These are phyloP conservation scores for Pyrus pyrifolia DNA, from an alignment of 306 rosid genomes.

Conservation along the genomic window DNA sequence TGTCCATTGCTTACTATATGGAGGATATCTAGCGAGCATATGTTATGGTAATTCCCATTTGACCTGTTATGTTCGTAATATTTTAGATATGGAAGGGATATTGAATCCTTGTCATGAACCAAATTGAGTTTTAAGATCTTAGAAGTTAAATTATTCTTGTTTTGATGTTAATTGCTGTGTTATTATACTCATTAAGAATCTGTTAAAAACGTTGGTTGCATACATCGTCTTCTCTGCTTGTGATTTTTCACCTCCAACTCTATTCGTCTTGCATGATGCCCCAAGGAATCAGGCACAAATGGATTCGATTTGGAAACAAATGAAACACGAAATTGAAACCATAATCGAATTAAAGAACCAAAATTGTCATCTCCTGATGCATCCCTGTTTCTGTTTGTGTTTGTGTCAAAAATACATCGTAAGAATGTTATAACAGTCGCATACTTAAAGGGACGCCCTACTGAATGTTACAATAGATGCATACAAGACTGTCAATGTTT, in stretches of 20 bases:
- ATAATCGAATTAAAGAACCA: background rate
- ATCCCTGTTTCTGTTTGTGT: background rate
- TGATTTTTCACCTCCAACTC: background rate
- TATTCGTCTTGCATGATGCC: background rate
- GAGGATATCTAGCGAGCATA: conserved; percentile 47
- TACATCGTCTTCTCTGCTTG: background rate
- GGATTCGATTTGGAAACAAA: background rate
- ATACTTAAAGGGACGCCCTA: too few relatives aligned
- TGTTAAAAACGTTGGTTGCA: background rate
- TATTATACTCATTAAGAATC: background rate
- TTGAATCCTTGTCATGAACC: conserved; percentile 1
- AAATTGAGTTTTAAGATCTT: background rate
- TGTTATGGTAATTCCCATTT: conserved; percentile 48
- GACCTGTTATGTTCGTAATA: conserved; percentile 27
- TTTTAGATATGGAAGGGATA: conserved; percentile 20
- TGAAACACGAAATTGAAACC: background rate
- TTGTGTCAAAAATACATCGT: background rate
- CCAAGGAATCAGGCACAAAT: background rate
- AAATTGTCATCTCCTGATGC: background rate
- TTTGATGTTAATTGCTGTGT: background rate
- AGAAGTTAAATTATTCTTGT: background rate
- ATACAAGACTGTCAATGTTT: conserved; percentile 18
- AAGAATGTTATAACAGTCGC: background rate
- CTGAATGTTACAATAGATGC: background rate
- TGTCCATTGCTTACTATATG: conserved; percentile 56